A percentile compares a stretch with the other conserved stretches of the same genome.
These are phyloP conservation scores for Rutidosis leptorrhynchoides DNA, from an alignment of 129 eudicot genomes.

Conservation along the genomic window DNA sequence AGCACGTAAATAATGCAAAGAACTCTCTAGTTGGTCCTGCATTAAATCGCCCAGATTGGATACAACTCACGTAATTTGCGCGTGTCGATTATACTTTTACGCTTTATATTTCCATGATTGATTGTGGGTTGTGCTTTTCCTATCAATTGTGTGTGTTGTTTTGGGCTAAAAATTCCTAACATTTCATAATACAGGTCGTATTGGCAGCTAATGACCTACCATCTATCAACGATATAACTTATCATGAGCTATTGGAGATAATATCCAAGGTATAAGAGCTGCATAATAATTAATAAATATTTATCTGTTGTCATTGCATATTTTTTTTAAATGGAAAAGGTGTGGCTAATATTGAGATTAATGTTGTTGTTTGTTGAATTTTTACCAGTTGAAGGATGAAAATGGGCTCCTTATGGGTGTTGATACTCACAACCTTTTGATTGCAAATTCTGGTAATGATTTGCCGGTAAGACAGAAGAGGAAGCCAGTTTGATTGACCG, in stretches of 20 bases:
- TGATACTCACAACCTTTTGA: conserved; percentile 81
- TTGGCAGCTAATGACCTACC: conserved; percentile 97
- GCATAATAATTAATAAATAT: neutral
- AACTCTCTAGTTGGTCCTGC: no score
- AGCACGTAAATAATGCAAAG: no score
- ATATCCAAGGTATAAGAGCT: conserved; percentile 59
- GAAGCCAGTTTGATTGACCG: neutral
- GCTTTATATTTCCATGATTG: no score
- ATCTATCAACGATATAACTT: conserved; percentile 90
- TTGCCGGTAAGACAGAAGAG: conserved; percentile 74
- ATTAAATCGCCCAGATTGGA: no score
- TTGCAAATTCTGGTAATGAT: conserved; percentile 96
- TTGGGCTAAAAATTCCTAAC: no score
- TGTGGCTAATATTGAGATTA: conserved; percentile 10
- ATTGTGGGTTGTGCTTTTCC: no score
- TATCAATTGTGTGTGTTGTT: no score
- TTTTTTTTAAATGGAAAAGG: neutral
- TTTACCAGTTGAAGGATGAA: conserved; percentile 81
- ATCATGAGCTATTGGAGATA: conserved; percentile 75
- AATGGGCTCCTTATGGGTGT: conserved; percentile 85
- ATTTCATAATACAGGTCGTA: conserved; percentile 71
- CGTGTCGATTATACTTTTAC: no score
- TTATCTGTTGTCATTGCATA: neutral
- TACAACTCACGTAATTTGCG: no score
- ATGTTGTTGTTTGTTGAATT: neutral